Percentiles rank a stretch among this genome's conserved stretches.
Evolutionary conservation across 2,329 filamentous ascomycete genomes (phyloP).

Genomic region (Xylaria sp.): DNA sequence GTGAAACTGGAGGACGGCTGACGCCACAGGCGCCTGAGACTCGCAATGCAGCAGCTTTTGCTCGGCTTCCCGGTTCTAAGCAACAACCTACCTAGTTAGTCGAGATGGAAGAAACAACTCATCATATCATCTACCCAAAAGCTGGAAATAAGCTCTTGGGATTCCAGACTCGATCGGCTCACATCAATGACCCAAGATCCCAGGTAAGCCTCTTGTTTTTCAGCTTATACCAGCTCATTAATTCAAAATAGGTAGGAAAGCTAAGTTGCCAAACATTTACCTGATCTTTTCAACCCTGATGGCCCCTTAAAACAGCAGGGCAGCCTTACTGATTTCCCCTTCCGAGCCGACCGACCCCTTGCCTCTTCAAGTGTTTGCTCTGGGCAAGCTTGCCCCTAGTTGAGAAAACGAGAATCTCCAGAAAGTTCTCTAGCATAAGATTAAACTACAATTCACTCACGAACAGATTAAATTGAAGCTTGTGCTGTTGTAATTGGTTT

Average conservation of each 20-base stretch:
- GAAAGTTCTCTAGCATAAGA: background rate
- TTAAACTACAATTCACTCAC: background rate
- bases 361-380: constrained; percentile 8
- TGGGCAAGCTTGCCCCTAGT: background rate
- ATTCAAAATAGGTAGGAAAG: background rate
- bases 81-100: background rate
- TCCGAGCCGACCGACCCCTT: constrained; percentile 16
- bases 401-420: background rate
- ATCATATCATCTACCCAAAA: constrained; percentile 4
- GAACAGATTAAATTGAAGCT: background rate
- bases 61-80: constrained; percentile 24
- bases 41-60: constrained; percentile 26
- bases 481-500: background rate
- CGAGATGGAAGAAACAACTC: background rate
- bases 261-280: constrained; percentile 12
- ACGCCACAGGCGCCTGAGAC: constrained; percentile 27
- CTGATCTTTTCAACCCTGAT: constrained; percentile 18
- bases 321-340: constrained; percentile 18
- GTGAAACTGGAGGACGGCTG: constrained; percentile 25
- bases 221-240: constrained; percentile 2
- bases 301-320: constrained; percentile 30
- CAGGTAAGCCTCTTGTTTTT: constrained; percentile 27
- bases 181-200: constrained; percentile 15
- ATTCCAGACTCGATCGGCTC: constrained; percentile 18
- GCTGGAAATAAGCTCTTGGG: constrained; percentile 16